Evolutionary conservation across 306 rosid species (phyloP), one percentile per base, ranked within the genome.

Genomic region (Citrullus amarus): DNA sequence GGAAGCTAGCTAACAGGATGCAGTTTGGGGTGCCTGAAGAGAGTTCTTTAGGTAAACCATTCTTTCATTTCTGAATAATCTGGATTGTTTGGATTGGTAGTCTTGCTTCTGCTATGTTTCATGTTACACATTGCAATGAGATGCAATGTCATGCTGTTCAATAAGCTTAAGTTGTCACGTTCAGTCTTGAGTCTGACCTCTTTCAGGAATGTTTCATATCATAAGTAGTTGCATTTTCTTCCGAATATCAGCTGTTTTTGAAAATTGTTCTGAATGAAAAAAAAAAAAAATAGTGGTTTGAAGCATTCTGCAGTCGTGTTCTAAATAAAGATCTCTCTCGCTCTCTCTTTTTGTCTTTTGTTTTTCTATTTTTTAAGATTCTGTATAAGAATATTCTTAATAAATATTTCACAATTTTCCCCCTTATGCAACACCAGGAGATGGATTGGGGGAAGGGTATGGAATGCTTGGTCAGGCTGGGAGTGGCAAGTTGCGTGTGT

Each of bases 401-500:
- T 48, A 48, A 53, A 15, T 17, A 53, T 53, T 53, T 53, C 7
- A 53, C 57, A 53, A 6, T 53, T 53, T 53, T 6, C 57, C 54
- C 4, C 54, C 28, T 25, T 12, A 53, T 16, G 17, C 46, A 28
- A 50, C 79, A 38, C 76, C 83, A 95, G 99, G 99, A 66, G 99
- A 91, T 82, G 97, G 99, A 79, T 87, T 95, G 16, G 98, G 97
- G 77, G 99, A 92, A 85, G 97, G 99, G 67, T 91, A 95, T 76
- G 97, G 99, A 84, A 95, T 95, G 99, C 97, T 92, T 70, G 97
- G 98, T 85, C 98, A 92, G 90, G 97, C 98, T 55, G 98, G 98
- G 63, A 92, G 96, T 83, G 97, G 98, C 87, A 94, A 89, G 94
- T 91, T 94, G 76, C 96, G 98, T 20, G 98, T 94, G 20, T 92